Percentiles rank a stretch among this genome's conserved stretches.
Evolutionary conservation across 352 stramenopile genomes (phyloP).

Genomic region (Phytophthora syringae): DNA sequence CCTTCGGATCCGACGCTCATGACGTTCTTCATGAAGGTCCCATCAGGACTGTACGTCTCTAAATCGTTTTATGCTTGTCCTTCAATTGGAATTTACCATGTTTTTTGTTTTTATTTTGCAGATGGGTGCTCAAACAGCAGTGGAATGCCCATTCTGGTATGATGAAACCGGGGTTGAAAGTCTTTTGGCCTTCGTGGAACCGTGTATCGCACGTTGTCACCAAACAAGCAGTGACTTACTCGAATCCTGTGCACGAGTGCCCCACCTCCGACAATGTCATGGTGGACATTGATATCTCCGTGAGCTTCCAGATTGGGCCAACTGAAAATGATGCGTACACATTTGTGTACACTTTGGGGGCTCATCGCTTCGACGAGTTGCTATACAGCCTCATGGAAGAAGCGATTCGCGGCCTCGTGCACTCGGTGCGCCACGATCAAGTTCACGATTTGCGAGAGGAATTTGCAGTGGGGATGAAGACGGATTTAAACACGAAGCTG

Average conservation of each 20-base stretch:
- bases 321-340: slow-evolving; percentile 76
- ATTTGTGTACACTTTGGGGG: slow-evolving; percentile 88
- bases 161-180: slow-evolving; percentile 79
- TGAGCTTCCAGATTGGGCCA: slow-evolving; percentile 88
- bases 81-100: no score
- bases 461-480: slow-evolving; percentile 86
- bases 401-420: slow-evolving; percentile 78
- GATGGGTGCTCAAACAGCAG: slow-evolving; percentile 84
- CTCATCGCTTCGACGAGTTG: slow-evolving; percentile 85
- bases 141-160: slow-evolving; percentile 84
- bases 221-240: slow-evolving; percentile 83
- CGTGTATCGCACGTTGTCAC: slow-evolving; percentile 86
- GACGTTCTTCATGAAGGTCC: slow-evolving; percentile 39
- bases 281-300: slow-evolving; percentile 89
- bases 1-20: slow-evolving; percentile 33
- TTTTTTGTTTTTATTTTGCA: slow-evolving; percentile 34
- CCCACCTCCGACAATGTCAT: slow-evolving; percentile 89
- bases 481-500: slow-evolving; percentile 83
- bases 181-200: slow-evolving; percentile 79
- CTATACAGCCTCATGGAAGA: slow-evolving; percentile 82
- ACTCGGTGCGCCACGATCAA: slow-evolving; percentile 84
- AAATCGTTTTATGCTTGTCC: slow-evolving; percentile 9
- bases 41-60: slow-evolving; percentile 32
- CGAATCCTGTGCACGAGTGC: slow-evolving; percentile 71
- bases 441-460: slow-evolving; percentile 84